Evolutionary conservation across 805 yeast genomes (phyloP), one percentile per base, ranked within the genome.

Genomic region (Metschnikowia hibisci): DNA sequence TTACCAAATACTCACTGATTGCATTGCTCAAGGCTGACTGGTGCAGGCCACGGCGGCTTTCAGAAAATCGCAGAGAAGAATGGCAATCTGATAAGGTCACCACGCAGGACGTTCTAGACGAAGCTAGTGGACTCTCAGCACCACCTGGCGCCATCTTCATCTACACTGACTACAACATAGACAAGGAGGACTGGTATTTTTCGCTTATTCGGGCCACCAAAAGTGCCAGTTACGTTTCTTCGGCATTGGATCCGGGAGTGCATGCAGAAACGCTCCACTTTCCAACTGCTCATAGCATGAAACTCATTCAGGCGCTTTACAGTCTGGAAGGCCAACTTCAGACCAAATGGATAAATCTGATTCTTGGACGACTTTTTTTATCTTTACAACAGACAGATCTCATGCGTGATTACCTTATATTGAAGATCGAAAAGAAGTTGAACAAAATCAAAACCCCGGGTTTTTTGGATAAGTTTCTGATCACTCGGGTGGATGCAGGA

Each of bases 151-250:
- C 74, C 4, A 66, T 69, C 54, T 91, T 76, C 60, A 62, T 91
- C 3, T 87, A 88, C 61, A 77, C 83, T 34, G 95, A 88, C 52
- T 74, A 80, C 38, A 87, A 89, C 52, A 75, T 75, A 43, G 89
- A 84, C 36, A 91, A 91, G 56, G 99, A 93, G 62, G 96, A 91
- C 60, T 82, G 96, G 85, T 93, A 91, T 60, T 89, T 88, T 62
- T 81, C 87, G 0, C 68, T 93, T 42, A 71, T 91, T n/a, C 71
- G 82, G 44, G 95, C 95, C 1, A 77, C 91, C 0, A 84, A 83
- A 46, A 63, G 65, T 4, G 65, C 63, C 41, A 16, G 18, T 10
- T 18, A 34, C 37, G 13, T 33, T 5, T 30, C 45, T 16, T 32
- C 47, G 26, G 47, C 34, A 4, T 47, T 66, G 14, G 58, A 62